Evolutionary conservation across 75 land plant genomes (phyloP).

Genomic region (Pinus taeda): DNA sequence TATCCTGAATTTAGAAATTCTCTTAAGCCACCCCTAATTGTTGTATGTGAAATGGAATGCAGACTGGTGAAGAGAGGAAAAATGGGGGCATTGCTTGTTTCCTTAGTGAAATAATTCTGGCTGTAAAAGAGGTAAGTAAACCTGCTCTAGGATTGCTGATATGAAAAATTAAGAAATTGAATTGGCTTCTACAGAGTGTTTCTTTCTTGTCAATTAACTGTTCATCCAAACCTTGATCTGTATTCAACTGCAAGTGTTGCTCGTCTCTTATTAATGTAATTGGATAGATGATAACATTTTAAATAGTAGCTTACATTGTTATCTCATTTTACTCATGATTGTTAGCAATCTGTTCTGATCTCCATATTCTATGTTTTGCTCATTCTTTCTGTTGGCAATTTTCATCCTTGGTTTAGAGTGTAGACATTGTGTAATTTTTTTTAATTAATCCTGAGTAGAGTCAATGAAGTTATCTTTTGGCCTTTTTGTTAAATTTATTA

Average conservation of each 20-base stretch:
- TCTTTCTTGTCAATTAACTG: background rate
- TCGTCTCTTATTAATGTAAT: background rate
- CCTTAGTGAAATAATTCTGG: slow-evolving; percentile 81
- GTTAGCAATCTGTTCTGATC: background rate
- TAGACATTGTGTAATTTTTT: background rate
- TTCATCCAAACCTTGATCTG: background rate
- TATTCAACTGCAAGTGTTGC: background rate
- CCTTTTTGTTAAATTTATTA: background rate
- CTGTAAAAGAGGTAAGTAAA: slow-evolving; percentile 76
- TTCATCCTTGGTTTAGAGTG: background rate
- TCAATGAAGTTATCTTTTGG: background rate
- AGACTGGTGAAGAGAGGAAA: slow-evolving; percentile 29
- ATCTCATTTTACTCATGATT: background rate
- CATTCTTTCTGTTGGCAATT: background rate
- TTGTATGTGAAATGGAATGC: slow-evolving; percentile 8
- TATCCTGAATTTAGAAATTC: slow-evolving; percentile 18
- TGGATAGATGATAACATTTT: background rate
- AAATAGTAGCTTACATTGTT: background rate
- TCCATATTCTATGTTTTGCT: background rate
- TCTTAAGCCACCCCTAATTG: slow-evolving; percentile 8
- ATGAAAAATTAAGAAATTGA: too few species aligned
- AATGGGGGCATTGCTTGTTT: slow-evolving; percentile 49
- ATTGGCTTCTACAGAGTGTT: background rate
- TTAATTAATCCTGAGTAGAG: background rate
- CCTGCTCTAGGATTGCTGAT: background rate